Evolutionary conservation across 257 asterid species (phyloP).

Genomic region (Lycium ferocissimum): DNA sequence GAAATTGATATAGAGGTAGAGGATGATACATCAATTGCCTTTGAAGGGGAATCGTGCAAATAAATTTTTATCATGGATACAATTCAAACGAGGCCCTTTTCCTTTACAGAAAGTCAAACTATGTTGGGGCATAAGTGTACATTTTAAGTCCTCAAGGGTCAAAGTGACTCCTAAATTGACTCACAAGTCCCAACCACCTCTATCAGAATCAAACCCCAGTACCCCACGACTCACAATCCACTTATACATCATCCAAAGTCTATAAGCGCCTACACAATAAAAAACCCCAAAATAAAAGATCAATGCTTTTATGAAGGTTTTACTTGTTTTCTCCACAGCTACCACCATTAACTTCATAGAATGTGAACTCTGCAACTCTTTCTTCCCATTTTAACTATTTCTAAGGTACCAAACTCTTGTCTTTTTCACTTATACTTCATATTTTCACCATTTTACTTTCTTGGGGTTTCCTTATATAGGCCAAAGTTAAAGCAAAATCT

Average conservation of each 20-base stretch:
- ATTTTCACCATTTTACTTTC: not conserved
- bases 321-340: slow-evolving; percentile 27
- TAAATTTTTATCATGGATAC: too few relatives aligned
- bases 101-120: not conserved
- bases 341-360: slow-evolving; percentile 19
- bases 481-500: not conserved
- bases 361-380: slow-evolving; percentile 32
- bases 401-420: slow-evolving; percentile 20
- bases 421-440: not conserved
- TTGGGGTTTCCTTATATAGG: not conserved
- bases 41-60: too few relatives aligned
- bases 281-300: not conserved
- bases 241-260: accelerated
- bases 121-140: slow-evolving; percentile 2
- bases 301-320: not conserved
- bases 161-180: not conserved
- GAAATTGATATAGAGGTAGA: too few relatives aligned
- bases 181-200: not conserved
- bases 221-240: not conserved
- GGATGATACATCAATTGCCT: too few relatives aligned
- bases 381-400: slow-evolving; percentile 24
- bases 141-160: slow-evolving; percentile 7
- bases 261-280: slow-evolving; percentile 15
- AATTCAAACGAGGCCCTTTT: not conserved
- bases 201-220: not conserved